Evolutionary conservation across 2,329 filamentous ascomycete genomes (phyloP), one percentile per base, ranked within the genome.

Genomic region (Nemania sp.): DNA sequence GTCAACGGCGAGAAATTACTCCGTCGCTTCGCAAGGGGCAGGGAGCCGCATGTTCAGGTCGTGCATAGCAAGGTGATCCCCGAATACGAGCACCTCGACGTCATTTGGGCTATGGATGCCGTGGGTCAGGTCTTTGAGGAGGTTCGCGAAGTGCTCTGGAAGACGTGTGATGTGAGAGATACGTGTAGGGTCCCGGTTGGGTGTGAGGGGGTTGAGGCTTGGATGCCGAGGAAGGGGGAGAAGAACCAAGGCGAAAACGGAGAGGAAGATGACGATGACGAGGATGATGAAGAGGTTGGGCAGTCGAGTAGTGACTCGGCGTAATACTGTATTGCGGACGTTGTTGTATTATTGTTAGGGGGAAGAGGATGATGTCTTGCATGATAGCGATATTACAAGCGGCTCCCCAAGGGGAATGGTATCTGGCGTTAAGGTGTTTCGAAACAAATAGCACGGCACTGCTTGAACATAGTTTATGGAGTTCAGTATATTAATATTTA

Each of bases 81-180:
- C 2, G 90, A 88, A 41, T 96, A 96, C 69, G 93, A 97, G 73
- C 93, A 97, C 72, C 79, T 97, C 4, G 93, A 97, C 72, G 90
- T 97, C 1, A 84, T 97, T 31, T 97, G 93, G 93, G 91, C 92
- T 0, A 90, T 97, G 78, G 91, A 97, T 66, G 84, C 86, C 0
- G 83, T 91, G 14, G 86, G 93, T 42, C 83, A 93, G 69, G 89
- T 97, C 1, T 94, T 92, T 5, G 79, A 77, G 52, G 92, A 96
- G 73, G 76, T 97, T 0, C 81, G 85, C 24, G 86, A 93, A 64
- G 86, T 95, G 12, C 71, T 97, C 11, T 97, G 92, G 92, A 86
- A 86, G 70, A 96, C 90, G 1, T 76, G 84, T 74, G 30, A 83
- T 41, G 75, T 62, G 23, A 71, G 83, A 47, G 75, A 76, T 9